These are phyloP conservation scores for Thamnidium elegans DNA, from an alignment of 192 early-diverging fungal genomes.

Conservation along the genomic window DNA sequence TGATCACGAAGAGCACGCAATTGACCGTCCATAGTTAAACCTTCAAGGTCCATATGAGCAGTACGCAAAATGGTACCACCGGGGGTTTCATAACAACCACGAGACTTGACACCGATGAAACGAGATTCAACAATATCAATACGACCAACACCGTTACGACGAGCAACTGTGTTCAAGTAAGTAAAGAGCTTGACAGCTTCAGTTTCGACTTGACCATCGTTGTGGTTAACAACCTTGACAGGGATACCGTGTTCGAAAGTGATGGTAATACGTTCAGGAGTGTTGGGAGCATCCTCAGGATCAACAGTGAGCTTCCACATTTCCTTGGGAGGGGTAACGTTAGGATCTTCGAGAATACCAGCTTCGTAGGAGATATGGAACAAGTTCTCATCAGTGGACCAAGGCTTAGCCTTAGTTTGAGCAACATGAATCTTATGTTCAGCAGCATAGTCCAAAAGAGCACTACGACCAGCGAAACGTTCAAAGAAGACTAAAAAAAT, in stretches of 20 bases:
- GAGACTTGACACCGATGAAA: slow-evolving; percentile 98
- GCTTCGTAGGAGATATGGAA: slow-evolving; percentile 99
- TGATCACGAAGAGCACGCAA: slow-evolving; percentile 91
- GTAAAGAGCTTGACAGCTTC: slow-evolving; percentile 83
- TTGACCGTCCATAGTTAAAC: slow-evolving; percentile 92
- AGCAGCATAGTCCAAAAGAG: slow-evolving; percentile 88
- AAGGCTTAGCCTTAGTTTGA: slow-evolving; percentile 95
- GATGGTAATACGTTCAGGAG: slow-evolving; percentile 92
- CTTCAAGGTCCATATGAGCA: slow-evolving; percentile 95
- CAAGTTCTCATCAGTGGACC: slow-evolving; percentile 99
- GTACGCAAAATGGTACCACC: slow-evolving; percentile 94
- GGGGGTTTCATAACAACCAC: slow-evolving; percentile 99
- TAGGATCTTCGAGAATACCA: slow-evolving; percentile 96
- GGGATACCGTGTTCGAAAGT: slow-evolving; percentile 88
- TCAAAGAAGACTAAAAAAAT: slow-evolving; percentile 82
- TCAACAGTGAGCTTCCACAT: slow-evolving; percentile 99
- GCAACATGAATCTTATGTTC: slow-evolving; percentile 89
- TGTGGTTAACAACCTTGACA: slow-evolving; percentile 81
- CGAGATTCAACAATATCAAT: slow-evolving; percentile 99
- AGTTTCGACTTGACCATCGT: slow-evolving; percentile 65
- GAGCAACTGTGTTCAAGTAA: slow-evolving; percentile 92
- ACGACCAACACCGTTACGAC: slow-evolving; percentile 97
- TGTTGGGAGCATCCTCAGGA: slow-evolving; percentile 95
- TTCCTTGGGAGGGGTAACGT: slow-evolving; percentile 92
- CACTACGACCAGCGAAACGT: slow-evolving; percentile 90